These are phyloP conservation scores for Aureobasidium subglaciale DNA, from an alignment of 2,329 filamentous ascomycete species.

Conservation along the genomic window DNA sequence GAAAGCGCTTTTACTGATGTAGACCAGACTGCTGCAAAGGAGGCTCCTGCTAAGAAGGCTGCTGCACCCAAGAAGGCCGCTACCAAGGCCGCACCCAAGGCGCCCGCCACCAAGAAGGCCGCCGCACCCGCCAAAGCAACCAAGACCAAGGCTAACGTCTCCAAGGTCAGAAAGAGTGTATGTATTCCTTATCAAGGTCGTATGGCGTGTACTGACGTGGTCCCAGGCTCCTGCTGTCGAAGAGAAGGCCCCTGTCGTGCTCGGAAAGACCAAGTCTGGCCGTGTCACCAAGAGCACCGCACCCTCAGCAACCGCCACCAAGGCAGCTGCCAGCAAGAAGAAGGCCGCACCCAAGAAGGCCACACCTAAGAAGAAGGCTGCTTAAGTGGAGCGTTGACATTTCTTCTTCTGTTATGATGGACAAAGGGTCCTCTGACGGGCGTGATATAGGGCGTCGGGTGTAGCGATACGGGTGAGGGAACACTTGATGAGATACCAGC, in stretches of 20 bases:
- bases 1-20: neutral
- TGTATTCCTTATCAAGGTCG: slow-evolving; percentile 17
- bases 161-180: slow-evolving; percentile 38
- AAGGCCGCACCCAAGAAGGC: slow-evolving; percentile 35
- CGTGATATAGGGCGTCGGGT: slow-evolving; percentile 9
- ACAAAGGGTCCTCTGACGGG: slow-evolving; percentile 7
- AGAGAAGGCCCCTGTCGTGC: slow-evolving; percentile 58
- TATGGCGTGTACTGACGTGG: neutral
- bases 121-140: slow-evolving; percentile 28
- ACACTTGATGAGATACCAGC: slow-evolving; percentile 15
- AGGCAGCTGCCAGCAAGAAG: slow-evolving; percentile 39
- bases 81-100: slow-evolving; percentile 30
- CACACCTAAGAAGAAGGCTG: slow-evolving; percentile 38
- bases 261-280: slow-evolving; percentile 79
- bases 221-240: slow-evolving; percentile 57
- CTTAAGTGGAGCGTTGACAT: slow-evolving; percentile 6
- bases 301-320: slow-evolving; percentile 31
- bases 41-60: slow-evolving; percentile 23
- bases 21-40: slow-evolving; percentile 36
- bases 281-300: slow-evolving; percentile 67
- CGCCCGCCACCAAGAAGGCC: slow-evolving; percentile 22
- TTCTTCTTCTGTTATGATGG: slow-evolving; percentile 12
- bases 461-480: slow-evolving; percentile 6
- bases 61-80: slow-evolving; percentile 24
- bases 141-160: slow-evolving; percentile 41